Base-by-base conservation (phyloP, 768 basidiomycete genomes). In the Exidia glandulosa region DNA sequence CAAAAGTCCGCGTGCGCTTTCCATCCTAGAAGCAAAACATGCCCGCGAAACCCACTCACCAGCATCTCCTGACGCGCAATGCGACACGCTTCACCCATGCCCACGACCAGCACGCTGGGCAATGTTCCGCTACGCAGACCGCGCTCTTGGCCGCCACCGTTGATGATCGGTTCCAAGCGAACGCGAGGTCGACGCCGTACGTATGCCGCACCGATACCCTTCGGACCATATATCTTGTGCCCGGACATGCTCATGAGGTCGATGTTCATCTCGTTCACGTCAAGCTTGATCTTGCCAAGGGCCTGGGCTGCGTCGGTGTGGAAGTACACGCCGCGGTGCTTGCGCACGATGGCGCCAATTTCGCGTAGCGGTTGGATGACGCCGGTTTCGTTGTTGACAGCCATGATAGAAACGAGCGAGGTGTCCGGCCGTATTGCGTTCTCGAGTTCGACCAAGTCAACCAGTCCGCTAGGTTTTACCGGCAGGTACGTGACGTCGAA, bases 281-380 rank as follows among this genome's bases (percentile, higher is more conserved):
- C 87, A 32, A 99, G 65, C 1, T 86, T 84, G 58, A 98, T 85
- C 75, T 97, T 95, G 36, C 92, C 93, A 31, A 84, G 84, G 3
- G 94, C 95, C 71, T 99, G 96, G 0, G 96, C 96, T 30, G 91
- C 95, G 71, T 99, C 96, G 23, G 96, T 94, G 74, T 99, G 96
- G 79, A 99, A 86, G 73, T 91, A 88, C 19, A 95, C 81, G 14
- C 93, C 92, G 61, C 89, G 86, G 69, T 95, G 86, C 73, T 90
- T 88, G 68, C 87, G 86, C 32, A 88, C 70, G 34, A 95, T 80
- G 2, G 83, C 82, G 32, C 95, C 95, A 59, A 99, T 99, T 70
- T 97, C 93, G 69, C 90, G 88, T 63, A 98, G 79, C 2, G 96
- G 96, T 69, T 98, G 96, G 59, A 99, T 96, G 64, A 97, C 94